A percentile compares a stretch with the other conserved stretches of the same genome.
Evolutionary conservation across 2,329 filamentous ascomycete species (phyloP).

Genomic region (Plectosphaerella sp.): DNA sequence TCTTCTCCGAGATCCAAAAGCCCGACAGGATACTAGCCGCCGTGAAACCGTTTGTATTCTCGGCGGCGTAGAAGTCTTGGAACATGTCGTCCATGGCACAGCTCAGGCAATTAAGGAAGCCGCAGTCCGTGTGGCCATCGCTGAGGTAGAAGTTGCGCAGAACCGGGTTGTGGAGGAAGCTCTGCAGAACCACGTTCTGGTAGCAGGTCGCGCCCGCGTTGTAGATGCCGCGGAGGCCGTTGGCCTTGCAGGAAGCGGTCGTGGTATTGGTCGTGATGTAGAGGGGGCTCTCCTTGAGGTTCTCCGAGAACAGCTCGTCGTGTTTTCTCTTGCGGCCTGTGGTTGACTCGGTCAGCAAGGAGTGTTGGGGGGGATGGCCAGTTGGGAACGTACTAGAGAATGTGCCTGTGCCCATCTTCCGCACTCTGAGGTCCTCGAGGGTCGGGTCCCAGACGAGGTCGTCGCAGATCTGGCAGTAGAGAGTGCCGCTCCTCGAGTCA

Average conservation of each 20-base stretch:
- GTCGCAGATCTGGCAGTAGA: slow-evolving; percentile 79
- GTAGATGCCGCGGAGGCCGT: slow-evolving; percentile 86
- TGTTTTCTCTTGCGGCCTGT: slow-evolving; percentile 69
- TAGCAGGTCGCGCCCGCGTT: slow-evolving; percentile 99
- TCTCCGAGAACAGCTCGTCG: slow-evolving; percentile 63
- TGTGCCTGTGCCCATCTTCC: slow-evolving; percentile 63
- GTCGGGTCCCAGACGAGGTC: slow-evolving; percentile 82
- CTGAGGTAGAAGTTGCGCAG: slow-evolving; percentile 88
- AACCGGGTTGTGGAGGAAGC: slow-evolving; percentile 87
- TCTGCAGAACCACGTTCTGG: slow-evolving; percentile 93
- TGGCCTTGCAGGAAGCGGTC: slow-evolving; percentile 76
- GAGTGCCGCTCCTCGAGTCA: slow-evolving; percentile 68
- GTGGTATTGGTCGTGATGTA: slow-evolving; percentile 77
- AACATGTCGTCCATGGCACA: slow-evolving; percentile 73
- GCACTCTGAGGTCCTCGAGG: slow-evolving; percentile 68
- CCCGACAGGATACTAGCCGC: slow-evolving; percentile 84
- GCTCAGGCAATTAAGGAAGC: slow-evolving; percentile 56
- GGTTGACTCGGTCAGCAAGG: not conserved
- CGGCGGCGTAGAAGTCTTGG: slow-evolving; percentile 65
- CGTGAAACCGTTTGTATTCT: slow-evolving; percentile 84
- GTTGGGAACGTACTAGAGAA: slow-evolving; percentile 51
- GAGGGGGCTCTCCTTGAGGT: slow-evolving; percentile 58
- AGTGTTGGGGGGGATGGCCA: not conserved
- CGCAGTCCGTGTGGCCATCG: slow-evolving; percentile 81
- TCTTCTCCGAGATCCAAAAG: slow-evolving; percentile 82